Conservation (phyloP, 176 grass and related monocot genomes). For the Triticum dicoccoides region DNA sequence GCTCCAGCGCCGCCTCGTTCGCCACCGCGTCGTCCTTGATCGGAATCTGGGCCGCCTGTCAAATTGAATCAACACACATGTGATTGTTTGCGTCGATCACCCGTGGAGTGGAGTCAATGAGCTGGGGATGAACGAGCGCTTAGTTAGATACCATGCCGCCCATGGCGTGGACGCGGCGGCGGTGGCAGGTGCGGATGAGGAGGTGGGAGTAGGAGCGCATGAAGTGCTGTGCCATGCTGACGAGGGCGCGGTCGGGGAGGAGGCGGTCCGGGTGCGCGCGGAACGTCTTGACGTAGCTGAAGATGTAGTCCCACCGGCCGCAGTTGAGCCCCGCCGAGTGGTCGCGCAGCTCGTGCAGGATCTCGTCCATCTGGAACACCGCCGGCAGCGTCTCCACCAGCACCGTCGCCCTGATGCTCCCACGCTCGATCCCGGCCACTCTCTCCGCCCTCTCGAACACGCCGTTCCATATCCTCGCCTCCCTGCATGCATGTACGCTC, state of each 20-base stretch:
- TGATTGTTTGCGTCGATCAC: background rate
- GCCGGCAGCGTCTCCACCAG: conserved; percentile 93
- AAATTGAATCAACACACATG: background rate
- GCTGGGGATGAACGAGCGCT: background rate
- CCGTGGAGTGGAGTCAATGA: background rate
- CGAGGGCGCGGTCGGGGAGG: conserved; percentile 87
- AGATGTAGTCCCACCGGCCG: conserved; percentile 99
- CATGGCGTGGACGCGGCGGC: conserved; percentile 92
- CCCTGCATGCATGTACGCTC: conserved; percentile 32
- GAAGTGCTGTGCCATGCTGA: conserved; percentile 97
- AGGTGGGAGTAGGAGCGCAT: conserved; percentile 96
- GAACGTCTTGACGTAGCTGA: conserved; percentile 99
- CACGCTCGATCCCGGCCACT: conserved; percentile 41
- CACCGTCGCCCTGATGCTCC: conserved; percentile 87
- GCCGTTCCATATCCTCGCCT: conserved; percentile 85
- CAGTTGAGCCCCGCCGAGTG: conserved; percentile 96
- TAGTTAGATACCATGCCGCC: conserved; percentile 75
- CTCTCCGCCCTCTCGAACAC: conserved; percentile 80
- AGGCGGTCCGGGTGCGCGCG: conserved; percentile 66
- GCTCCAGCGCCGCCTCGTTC: conserved; percentile 81
- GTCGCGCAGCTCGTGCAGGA: conserved; percentile 81
- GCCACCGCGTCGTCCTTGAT: conserved; percentile 72
- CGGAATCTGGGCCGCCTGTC: conserved; percentile 91
- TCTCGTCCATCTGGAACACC: conserved; percentile 97
- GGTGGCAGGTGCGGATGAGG: conserved; percentile 88